Evolutionary conservation across 257 asterid genomes (phyloP), one percentile per base, ranked within the genome.

Genomic region (Verbena officinalis): DNA sequence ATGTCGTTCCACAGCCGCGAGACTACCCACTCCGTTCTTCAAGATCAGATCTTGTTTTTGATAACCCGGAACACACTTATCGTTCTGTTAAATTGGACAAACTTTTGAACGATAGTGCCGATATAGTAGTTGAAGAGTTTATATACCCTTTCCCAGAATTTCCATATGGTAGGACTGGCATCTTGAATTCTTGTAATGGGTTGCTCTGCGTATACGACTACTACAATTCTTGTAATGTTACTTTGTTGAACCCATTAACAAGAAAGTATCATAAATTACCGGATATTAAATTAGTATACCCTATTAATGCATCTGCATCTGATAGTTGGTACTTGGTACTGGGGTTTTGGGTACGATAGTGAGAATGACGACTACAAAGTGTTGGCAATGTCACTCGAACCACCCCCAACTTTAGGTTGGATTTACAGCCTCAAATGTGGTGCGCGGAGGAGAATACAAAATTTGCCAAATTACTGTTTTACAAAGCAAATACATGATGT

Each of bases 331-430:
- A 3, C 0, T 19, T 17, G 10, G 30, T 48, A 5, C 13, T 52
- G 38, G 20, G 58, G 58, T 52, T 52, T 52, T 52, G 58, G 58
- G 36, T 52, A 23, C 14, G 58, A 52, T 13, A 12, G 39, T 14
- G 15, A 23, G 23, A 3, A 13, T 52, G 58, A 52, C 13, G 58
- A 52, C 20, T 50, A 50, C 15, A 50, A 21, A 50, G 56, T 50
- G 30, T 31, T 50, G 15, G 15, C 23, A 11, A 27, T 3, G 16
- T 50, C 36, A 2, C 0, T 8, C 30, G 27, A 48, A 7, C 9
- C 12, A 9, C 0, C 9, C 23, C 23, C 7, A 27, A 9, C 13
- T 16, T 9, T 22, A 9, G 56, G 11, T 9, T 50, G 31, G 31
- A 9, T 50, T 50, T 50, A 50, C 33, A 50, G 56, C 31, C 31